These are phyloP conservation scores for Plasmodium coatneyi DNA, from an alignment of 169 alveolate species.

Conservation along the genomic window DNA sequence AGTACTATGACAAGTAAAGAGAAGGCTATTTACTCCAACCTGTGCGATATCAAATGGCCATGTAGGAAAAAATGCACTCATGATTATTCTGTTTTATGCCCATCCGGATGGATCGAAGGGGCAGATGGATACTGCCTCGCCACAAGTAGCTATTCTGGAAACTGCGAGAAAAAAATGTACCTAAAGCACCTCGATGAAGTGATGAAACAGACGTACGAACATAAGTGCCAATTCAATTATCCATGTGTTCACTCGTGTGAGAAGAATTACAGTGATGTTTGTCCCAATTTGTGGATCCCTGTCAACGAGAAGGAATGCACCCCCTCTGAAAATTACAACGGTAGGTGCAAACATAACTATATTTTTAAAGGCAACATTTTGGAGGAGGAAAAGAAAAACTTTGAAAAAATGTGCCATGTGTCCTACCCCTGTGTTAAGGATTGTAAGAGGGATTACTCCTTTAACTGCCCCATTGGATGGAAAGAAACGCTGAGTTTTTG, in stretches of 20 bases:
- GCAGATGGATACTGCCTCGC: slow-evolving; percentile 69
- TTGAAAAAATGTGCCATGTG: slow-evolving; percentile 69
- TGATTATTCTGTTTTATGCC: slow-evolving; percentile 83
- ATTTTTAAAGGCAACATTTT: slow-evolving; percentile 46
- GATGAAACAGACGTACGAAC: slow-evolving; percentile 69
- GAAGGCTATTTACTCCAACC: slow-evolving; percentile 60
- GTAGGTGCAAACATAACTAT: slow-evolving; percentile 68
- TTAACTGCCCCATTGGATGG: slow-evolving; percentile 75
- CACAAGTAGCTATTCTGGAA: slow-evolving; percentile 49
- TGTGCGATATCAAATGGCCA: slow-evolving; percentile 72
- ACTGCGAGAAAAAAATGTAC: slow-evolving; percentile 35
- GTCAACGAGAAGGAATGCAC: slow-evolving; percentile 68
- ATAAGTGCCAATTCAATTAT: slow-evolving; percentile 69
- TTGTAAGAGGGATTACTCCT: slow-evolving; percentile 69
- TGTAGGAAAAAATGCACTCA: slow-evolving; percentile 77
- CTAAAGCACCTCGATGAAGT: slow-evolving; percentile 49
- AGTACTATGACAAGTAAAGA: slow-evolving; percentile 50
- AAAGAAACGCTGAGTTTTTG: slow-evolving; percentile 63
- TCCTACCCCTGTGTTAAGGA: slow-evolving; percentile 61
- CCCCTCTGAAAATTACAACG: slow-evolving; percentile 62
- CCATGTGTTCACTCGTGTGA: slow-evolving; percentile 71
- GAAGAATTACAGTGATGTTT: slow-evolving; percentile 60
- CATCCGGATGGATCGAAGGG: slow-evolving; percentile 82
- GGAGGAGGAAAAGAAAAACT: slow-evolving; percentile 60
- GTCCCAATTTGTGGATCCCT: slow-evolving; percentile 62